Percentiles rank a stretch among this genome's conserved stretches.
These are phyloP conservation scores for Fusarium sp. DNA, from an alignment of 2,329 filamentous ascomycete species.

Conservation along the genomic window DNA sequence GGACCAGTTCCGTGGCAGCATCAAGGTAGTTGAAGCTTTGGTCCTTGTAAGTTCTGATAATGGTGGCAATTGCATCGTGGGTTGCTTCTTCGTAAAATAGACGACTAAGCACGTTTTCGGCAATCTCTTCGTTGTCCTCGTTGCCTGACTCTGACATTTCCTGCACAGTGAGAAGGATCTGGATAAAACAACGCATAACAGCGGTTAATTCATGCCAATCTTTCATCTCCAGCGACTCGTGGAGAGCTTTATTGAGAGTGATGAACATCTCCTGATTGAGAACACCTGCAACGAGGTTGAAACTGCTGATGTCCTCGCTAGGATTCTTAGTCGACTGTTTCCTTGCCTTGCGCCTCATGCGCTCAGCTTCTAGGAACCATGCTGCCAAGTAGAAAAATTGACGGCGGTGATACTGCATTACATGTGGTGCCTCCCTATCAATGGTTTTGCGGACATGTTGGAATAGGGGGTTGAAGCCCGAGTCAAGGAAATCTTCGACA, in stretches of 20 bases:
- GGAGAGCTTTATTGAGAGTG: constrained; percentile 84
- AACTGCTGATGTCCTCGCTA: constrained; percentile 74
- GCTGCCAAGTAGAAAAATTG: constrained; percentile 94
- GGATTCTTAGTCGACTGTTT: constrained; percentile 60
- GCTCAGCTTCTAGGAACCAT: constrained; percentile 93
- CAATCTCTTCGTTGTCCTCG: constrained; percentile 97
- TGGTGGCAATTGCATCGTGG: constrained; percentile 84
- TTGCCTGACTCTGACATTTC: constrained; percentile 86
- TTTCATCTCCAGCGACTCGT: constrained; percentile 81
- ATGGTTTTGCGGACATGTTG: constrained; percentile 87
- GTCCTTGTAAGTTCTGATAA: constrained; percentile 88
- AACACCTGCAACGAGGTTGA: constrained; percentile 87
- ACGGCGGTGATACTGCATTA: constrained; percentile 78
- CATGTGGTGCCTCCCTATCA: constrained; percentile 86
- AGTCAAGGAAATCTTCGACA: constrained; percentile 93
- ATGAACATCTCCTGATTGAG: constrained; percentile 97
- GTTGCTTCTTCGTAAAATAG: constrained; percentile 99
- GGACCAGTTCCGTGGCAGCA: constrained; percentile 87
- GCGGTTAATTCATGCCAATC: constrained; percentile 88
- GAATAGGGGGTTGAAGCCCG: constrained; percentile 93
- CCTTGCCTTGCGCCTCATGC: constrained; percentile 72
- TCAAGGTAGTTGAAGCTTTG: constrained; percentile 95
- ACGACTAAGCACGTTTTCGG: constrained; percentile 93
- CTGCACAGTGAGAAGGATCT: constrained; percentile 91
- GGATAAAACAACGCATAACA: constrained; percentile 92